These are phyloP conservation scores for Cyclotella distinguenda DNA, from an alignment of 108 stramenopile species.

Conservation along the genomic window DNA sequence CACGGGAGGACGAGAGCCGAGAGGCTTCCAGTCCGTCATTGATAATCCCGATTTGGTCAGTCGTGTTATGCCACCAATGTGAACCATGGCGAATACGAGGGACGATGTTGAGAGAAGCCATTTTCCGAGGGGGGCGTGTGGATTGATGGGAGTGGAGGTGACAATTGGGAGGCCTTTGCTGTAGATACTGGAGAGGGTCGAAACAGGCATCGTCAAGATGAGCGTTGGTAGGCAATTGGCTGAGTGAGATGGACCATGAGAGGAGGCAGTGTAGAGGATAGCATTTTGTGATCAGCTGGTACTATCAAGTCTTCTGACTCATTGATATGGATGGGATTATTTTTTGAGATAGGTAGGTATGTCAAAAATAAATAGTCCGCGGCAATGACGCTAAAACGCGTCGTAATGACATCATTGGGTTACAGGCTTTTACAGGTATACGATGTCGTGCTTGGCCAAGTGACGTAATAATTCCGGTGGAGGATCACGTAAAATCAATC, in stretches of 20 bases:
- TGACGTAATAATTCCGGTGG: too few relatives aligned
- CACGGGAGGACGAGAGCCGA: constrained; percentile 84
- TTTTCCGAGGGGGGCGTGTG: constrained; percentile 80
- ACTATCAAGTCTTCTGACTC: too few relatives aligned
- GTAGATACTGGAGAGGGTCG: constrained; percentile 24
- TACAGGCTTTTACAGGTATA: too few relatives aligned
- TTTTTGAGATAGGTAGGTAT: too few relatives aligned
- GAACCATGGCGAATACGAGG: constrained; percentile 95
- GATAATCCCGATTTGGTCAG: constrained; percentile 94
- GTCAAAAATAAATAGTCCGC: too few relatives aligned
- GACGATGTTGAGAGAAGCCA: constrained; percentile 92
- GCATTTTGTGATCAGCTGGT: too few relatives aligned
- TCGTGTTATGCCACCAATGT: constrained; percentile 96
- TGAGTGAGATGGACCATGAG: background rate
- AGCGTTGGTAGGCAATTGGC: background rate
- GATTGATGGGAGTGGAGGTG: constrained; percentile 53
- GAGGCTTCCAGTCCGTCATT: constrained; percentile 97
- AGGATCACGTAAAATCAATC: too few relatives aligned
- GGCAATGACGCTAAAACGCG: too few relatives aligned
- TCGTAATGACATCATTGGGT: too few relatives aligned
- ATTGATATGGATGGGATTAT: too few relatives aligned
- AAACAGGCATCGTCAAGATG: constrained; percentile 11
- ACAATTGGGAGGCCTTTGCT: constrained; percentile 64
- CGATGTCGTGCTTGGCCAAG: too few relatives aligned
- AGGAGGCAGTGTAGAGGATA: too few relatives aligned